phyloP scores from a whole-genome alignment of 306 rosid genomes.

The Datisca glomerata region DNA sequence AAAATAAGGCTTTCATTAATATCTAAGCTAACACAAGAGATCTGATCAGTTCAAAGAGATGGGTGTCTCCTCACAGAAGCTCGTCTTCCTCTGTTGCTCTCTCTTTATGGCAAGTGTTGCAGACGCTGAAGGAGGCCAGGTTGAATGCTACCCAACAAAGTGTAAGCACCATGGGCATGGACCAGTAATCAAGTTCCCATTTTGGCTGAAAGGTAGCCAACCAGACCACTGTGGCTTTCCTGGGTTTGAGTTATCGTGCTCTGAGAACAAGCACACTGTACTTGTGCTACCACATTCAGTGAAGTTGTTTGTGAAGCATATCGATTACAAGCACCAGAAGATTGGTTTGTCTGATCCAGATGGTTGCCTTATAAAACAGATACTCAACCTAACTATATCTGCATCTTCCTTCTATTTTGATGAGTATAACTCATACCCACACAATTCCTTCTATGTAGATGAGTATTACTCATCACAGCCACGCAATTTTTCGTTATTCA shows the following conservation, averaged over 20 bases:
- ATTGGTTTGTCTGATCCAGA: slow-evolving; percentile 10
- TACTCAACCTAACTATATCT: slow-evolving; percentile 1
- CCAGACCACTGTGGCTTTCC: slow-evolving; percentile 15
- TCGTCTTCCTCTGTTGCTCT: too few relatives aligned
- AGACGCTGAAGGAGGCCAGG: too few relatives aligned
- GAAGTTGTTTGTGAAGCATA: slow-evolving; percentile 11
- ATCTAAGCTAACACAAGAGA: too few relatives aligned
- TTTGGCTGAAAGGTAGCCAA: slow-evolving; percentile 7
- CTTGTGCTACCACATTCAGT: slow-evolving; percentile 22
- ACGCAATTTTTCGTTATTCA: too few relatives aligned
- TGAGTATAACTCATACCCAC: fast-evolving
- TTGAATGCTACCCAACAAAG: too few relatives aligned
- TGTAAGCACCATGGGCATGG: too few relatives aligned
- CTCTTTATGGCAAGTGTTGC: too few relatives aligned
- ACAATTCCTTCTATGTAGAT: too few relatives aligned
- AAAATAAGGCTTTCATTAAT: too few relatives aligned
- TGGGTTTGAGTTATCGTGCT: slow-evolving; percentile 32
- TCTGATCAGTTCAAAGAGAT: too few relatives aligned
- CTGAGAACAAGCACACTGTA: neutral
- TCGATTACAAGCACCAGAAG: slow-evolving; percentile 19
- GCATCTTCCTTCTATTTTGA: slow-evolving; percentile 15
- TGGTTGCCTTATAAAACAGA: slow-evolving; percentile 4
- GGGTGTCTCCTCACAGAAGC: too few relatives aligned
- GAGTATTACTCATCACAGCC: too few relatives aligned
- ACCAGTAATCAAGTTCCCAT: slow-evolving; percentile 38